Evolutionary conservation across 202 grass and related monocot genomes (phyloP).

Genomic region (Musa balbisiana): DNA sequence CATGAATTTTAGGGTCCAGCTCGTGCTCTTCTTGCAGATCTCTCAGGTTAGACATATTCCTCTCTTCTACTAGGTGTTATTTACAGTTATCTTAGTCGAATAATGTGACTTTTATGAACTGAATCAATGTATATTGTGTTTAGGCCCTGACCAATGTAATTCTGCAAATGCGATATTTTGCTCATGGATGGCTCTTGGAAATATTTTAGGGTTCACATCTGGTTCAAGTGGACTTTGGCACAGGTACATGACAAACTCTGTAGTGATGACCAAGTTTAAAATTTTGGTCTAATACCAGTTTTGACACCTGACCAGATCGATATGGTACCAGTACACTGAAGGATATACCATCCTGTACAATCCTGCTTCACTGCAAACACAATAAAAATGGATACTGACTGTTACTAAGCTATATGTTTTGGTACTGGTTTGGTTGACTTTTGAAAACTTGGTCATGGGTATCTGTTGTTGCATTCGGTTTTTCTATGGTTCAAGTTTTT

Average conservation of each 20-base stretch:
- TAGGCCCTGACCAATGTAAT: slow-evolving; percentile 85
- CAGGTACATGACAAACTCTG: slow-evolving; percentile 39
- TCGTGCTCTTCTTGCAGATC: slow-evolving; percentile 86
- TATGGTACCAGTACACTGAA: no score
- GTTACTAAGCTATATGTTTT: no score
- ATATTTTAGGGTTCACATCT: slow-evolving; percentile 83
- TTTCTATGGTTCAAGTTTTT: not conserved
- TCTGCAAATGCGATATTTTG: slow-evolving; percentile 99
- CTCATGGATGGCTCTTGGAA: slow-evolving; percentile 99
- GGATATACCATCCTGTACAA: not conserved
- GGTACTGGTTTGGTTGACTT: no score
- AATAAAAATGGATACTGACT: no score
- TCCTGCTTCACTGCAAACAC: no score
- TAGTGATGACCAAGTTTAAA: no score
- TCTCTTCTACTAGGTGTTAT: slow-evolving; percentile 5
- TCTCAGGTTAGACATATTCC: slow-evolving; percentile 54
- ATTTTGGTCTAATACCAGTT: not conserved
- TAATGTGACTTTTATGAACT: not conserved
- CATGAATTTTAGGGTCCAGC: slow-evolving; percentile 58
- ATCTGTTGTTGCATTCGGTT: not conserved
- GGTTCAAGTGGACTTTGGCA: slow-evolving; percentile 84
- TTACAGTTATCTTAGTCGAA: not conserved
- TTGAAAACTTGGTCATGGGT: no score
- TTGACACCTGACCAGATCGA: not conserved
- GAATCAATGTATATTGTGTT: slow-evolving; percentile 2